Evolutionary conservation across 495 filamentous ascomycete genomes (phyloP).

Genomic region (Pyrenula aspistea): DNA sequence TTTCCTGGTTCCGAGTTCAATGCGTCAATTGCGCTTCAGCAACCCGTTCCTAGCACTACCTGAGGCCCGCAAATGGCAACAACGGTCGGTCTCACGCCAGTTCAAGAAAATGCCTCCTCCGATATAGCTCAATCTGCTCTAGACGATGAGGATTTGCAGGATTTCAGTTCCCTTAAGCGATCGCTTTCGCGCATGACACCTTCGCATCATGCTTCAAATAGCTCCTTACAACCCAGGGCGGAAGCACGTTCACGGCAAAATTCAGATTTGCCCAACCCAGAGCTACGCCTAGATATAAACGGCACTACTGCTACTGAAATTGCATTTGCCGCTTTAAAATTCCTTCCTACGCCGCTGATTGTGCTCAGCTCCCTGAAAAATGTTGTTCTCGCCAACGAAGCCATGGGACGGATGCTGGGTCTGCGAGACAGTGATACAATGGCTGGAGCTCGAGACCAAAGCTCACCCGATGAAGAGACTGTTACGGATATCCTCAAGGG

Average conservation of each 20-base stretch:
- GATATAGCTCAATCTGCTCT: neutral
- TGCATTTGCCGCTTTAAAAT: slow-evolving; percentile 53
- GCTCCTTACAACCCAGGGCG: no score
- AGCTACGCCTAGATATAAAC: no score
- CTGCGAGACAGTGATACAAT: slow-evolving; percentile 22
- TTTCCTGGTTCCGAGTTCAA: no score
- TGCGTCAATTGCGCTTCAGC: no score
- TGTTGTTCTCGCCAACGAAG: slow-evolving; percentile 57
- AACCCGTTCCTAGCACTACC: no score
- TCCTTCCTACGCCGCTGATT: slow-evolving; percentile 54
- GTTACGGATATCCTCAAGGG: slow-evolving; percentile 38
- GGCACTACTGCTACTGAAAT: slow-evolving; percentile 16
- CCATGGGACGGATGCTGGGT: slow-evolving; percentile 51
- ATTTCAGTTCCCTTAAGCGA: neutral
- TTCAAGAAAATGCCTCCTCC: no score
- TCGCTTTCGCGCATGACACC: neutral
- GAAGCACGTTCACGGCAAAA: no score
- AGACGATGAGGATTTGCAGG: neutral
- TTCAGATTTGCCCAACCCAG: no score
- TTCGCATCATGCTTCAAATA: no score
- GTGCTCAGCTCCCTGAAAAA: slow-evolving; percentile 51
- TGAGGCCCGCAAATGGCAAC: no score
- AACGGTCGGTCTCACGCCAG: no score
- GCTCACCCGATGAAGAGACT: slow-evolving; percentile 11
- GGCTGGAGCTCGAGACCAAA: slow-evolving; percentile 8